Evolutionary conservation across 106 monocot species (phyloP), one percentile per base, ranked within the genome.

Genomic region (Allium sativum): DNA sequence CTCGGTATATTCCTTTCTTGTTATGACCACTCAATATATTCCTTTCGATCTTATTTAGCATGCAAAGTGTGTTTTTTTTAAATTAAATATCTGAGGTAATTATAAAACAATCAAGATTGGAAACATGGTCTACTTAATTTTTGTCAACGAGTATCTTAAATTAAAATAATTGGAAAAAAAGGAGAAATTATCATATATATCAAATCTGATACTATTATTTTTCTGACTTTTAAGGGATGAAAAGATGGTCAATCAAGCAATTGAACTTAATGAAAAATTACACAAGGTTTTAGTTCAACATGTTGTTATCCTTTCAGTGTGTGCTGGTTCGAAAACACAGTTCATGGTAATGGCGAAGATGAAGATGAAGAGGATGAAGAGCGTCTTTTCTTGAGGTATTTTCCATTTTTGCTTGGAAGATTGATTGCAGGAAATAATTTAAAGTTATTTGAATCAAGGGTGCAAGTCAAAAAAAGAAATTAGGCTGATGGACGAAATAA

Each of bases 211-310:
- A 46, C 21, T 10, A 3, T 6, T 2, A 7, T 22, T 9, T 48
- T 11, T 22, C 19, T 7, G 50, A 2, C 52, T 75, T 9, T 48
- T 59, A 42, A 96, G 90, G 61, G 87, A 96, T 74, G 96, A 96
- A 63, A 78, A 72, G 22, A 9, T 87, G 55, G 80, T 90, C 20
- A 74, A 84, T 59, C 84, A 59, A 75, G 96, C 90, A 6, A 96
- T 96, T 48, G 84, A 87, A 44, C 61, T 96, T 43, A 96, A 91
- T 59, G 96, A 96, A 59, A 72, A 80, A 70, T 68, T 96, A 59
- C 87, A 85, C 17, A 78, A 84, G 60, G 73, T 81, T 5, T 75
- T 96, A 44, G 18, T 71, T 15, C 84, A 77, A 55, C 96, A 91
- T 80, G 90, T 84, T 72, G 67, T 79, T 21, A 76, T 95, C 67